phyloP scores from a whole-genome alignment of 495 filamentous ascomycete species.

The Penicillium cosmopolitanum region DNA sequence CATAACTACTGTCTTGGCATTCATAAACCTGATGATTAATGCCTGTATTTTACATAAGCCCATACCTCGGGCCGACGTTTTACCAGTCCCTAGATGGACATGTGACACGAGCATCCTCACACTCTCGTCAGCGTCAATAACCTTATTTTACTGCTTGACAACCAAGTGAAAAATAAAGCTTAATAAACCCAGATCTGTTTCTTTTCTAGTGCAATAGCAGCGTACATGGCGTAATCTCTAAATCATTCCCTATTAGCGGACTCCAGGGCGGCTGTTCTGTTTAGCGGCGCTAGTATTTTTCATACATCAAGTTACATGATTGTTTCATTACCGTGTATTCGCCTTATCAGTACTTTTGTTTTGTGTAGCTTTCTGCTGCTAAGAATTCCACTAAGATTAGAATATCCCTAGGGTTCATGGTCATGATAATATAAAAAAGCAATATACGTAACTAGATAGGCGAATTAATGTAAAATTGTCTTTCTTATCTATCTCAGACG shows the following conservation, averaged over 20 bases:
- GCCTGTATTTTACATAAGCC: no score
- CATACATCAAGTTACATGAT: conserved; percentile 17
- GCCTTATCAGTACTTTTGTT: conserved; percentile 14
- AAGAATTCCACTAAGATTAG: conserved; percentile 29
- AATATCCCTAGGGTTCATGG: conserved; percentile 26
- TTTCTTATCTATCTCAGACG: conserved; percentile 17
- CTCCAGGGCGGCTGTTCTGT: conserved; percentile 11
- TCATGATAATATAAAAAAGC: conserved; percentile 20
- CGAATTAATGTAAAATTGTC: conserved; percentile 11
- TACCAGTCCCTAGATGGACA: no score
- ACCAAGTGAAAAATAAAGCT: conserved; percentile 33
- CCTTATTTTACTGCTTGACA: conserved; percentile 16
- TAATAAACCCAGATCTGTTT: conserved; percentile 7
- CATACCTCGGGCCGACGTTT: no score
- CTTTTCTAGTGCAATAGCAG: background rate
- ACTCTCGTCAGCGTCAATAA: conserved; percentile 32
- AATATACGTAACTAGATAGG: background rate
- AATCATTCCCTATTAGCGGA: background rate
- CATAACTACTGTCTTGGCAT: no score
- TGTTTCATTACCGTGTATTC: conserved; percentile 13
- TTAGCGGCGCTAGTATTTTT: conserved; percentile 19
- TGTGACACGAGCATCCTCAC: conserved; percentile 24
- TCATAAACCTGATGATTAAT: no score
- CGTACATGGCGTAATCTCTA: conserved; percentile 5
- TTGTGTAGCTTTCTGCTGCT: conserved; percentile 22